Evolutionary conservation across 108 stramenopile species (phyloP).

Genomic region (Pseudonitzschia pungens): DNA sequence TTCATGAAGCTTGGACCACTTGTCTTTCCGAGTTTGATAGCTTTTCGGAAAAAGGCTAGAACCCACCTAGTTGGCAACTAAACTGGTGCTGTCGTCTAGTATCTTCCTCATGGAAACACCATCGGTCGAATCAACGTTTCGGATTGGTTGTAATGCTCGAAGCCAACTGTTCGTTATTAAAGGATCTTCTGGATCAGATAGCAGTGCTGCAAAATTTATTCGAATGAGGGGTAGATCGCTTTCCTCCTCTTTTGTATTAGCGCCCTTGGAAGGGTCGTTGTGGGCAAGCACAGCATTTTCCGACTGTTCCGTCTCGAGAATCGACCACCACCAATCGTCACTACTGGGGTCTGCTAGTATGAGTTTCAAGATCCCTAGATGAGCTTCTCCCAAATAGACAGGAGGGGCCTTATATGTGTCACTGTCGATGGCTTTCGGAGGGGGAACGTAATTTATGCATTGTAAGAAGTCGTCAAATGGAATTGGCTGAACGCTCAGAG

Average conservation of each 20-base stretch:
- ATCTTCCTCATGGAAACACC: constrained; percentile 50
- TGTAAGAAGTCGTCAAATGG: constrained; percentile 78
- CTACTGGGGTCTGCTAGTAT: constrained; percentile 65
- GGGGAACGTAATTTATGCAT: constrained; percentile 65
- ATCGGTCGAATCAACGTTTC: constrained; percentile 46
- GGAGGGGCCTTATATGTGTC: constrained; percentile 49
- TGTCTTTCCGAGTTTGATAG: constrained; percentile 58
- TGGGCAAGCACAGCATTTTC: constrained; percentile 39
- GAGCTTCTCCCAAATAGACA: constrained; percentile 81
- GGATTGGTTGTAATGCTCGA: constrained; percentile 59
- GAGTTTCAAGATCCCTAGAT: constrained; percentile 71
- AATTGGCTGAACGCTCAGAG: constrained; percentile 69
- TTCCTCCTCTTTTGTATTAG: constrained; percentile 38
- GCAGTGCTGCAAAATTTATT: constrained; percentile 74
- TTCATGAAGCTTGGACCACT: constrained; percentile 67
- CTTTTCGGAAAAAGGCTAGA: constrained; percentile 69
- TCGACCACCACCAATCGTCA: constrained; percentile 91
- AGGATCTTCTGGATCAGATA: constrained; percentile 74
- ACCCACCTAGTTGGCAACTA: constrained; percentile 72
- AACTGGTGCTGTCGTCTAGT: constrained; percentile 56
- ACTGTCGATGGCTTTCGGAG: constrained; percentile 15
- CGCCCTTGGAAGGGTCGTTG: constrained; percentile 45
- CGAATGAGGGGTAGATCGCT: constrained; percentile 69
- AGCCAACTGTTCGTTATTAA: constrained; percentile 78
- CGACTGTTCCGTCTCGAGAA: constrained; percentile 75